Evolutionary conservation across 352 stramenopile species (phyloP).

Genomic region (Pythium biforme): DNA sequence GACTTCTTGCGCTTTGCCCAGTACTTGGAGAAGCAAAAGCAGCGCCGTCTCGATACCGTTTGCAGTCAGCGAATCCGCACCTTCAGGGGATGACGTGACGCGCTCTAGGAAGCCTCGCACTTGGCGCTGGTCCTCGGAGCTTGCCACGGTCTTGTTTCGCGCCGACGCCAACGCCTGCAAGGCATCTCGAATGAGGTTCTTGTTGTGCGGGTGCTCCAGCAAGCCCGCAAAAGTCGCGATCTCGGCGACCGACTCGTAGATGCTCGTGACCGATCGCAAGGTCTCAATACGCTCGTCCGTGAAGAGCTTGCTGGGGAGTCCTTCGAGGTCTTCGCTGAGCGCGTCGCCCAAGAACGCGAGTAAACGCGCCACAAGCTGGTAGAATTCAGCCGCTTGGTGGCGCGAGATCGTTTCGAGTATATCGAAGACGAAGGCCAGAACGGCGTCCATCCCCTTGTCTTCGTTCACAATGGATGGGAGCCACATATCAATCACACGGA

Average conservation of each 20-base stretch:
- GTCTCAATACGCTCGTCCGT: slow-evolving; percentile 33
- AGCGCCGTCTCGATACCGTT: slow-evolving; percentile 31
- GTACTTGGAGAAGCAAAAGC: slow-evolving; percentile 45
- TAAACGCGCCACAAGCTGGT: slow-evolving; percentile 47
- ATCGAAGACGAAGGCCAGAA: slow-evolving; percentile 64
- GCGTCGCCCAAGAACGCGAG: slow-evolving; percentile 56
- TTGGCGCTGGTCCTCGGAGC: slow-evolving; percentile 46
- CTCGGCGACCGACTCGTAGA: slow-evolving; percentile 50
- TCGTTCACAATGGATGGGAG: slow-evolving; percentile 37
- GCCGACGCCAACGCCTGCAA: slow-evolving; percentile 34
- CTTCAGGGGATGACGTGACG: not conserved
- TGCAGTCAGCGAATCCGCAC: not conserved
- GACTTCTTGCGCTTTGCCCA: slow-evolving; percentile 45
- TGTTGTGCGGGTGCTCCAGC: slow-evolving; percentile 36
- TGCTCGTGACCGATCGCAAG: slow-evolving; percentile 43
- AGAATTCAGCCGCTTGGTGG: slow-evolving; percentile 68
- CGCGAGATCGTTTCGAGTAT: slow-evolving; percentile 60
- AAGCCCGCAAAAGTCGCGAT: slow-evolving; percentile 44
- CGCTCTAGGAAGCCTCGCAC: slow-evolving; percentile 49
- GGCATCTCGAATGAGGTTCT: slow-evolving; percentile 23
- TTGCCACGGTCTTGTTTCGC: slow-evolving; percentile 44
- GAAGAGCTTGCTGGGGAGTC: slow-evolving; percentile 39
- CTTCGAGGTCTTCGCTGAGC: slow-evolving; percentile 37
- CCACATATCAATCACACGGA: slow-evolving; percentile 63
- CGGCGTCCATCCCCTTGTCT: slow-evolving; percentile 29